These are phyloP conservation scores for Nelumbo lutea DNA, from an alignment of 164 flowering plant genomes.

Conservation along the genomic window DNA sequence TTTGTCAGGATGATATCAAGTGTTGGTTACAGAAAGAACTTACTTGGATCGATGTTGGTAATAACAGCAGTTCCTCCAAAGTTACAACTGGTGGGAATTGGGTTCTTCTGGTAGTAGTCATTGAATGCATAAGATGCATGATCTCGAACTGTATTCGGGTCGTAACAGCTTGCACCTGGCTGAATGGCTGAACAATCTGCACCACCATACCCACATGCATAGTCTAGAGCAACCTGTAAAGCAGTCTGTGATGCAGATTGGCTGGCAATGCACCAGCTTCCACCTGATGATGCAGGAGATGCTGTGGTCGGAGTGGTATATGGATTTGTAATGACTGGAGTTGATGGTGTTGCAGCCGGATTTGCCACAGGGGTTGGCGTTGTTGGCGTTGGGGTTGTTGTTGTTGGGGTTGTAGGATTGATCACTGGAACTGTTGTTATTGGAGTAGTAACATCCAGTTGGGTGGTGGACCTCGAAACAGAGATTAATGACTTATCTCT, in stretches of 20 bases:
- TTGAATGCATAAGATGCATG: conserved; percentile 94
- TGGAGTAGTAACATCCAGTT: conserved; percentile 40
- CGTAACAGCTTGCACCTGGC: conserved; percentile 57
- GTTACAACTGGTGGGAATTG: conserved; percentile 71
- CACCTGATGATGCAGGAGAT: conserved; percentile 30
- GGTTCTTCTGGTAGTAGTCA: conserved; percentile 74
- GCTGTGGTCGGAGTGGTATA: conserved; percentile 20
- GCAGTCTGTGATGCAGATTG: conserved; percentile 55
- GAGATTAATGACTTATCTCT: conserved; percentile 15
- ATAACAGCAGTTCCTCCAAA: conserved; percentile 77
- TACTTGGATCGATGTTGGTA: conserved; percentile 76
- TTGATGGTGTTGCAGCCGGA: conserved; percentile 12
- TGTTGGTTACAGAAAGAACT: conserved; percentile 11
- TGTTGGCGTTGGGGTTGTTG: conserved; percentile 20
- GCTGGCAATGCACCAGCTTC: conserved; percentile 79
- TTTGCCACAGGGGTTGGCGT: conserved; percentile 17
- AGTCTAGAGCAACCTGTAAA: conserved; percentile 76
- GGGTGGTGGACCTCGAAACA: conserved; percentile 15
- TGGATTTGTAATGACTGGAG: conserved; percentile 5
- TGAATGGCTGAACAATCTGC: conserved; percentile 81
- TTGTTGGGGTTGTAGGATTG: conserved; percentile 31
- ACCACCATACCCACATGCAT: conserved; percentile 85
- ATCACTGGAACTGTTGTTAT: conserved; percentile 43
- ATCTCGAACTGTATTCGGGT: conserved; percentile 52
- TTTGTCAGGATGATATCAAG: not conserved